phyloP scores from a whole-genome alignment of 2,329 filamentous ascomycete genomes.

The Paraconiothyrium sp. region DNA sequence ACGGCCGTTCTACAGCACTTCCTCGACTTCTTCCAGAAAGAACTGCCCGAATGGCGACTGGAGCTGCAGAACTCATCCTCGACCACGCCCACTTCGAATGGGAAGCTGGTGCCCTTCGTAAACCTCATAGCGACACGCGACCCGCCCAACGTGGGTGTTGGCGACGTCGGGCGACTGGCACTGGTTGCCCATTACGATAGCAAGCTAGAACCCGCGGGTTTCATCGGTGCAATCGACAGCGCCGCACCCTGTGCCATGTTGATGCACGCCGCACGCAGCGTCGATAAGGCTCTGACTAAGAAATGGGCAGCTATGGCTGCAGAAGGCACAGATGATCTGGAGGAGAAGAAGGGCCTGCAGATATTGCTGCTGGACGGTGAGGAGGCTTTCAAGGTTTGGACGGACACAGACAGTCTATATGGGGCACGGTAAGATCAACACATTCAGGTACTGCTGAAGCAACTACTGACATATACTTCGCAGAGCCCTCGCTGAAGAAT shows the following conservation, averaged over 20 bases:
- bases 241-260: conserved; percentile 95
- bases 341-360: conserved; percentile 84
- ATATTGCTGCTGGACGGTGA: conserved; percentile 92
- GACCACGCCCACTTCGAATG: conserved; percentile 79
- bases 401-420: conserved; percentile 84
- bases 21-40: conserved; percentile 78
- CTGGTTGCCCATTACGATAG: conserved; percentile 96
- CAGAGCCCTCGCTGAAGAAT: conserved; percentile 78
- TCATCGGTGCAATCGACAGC: conserved; percentile 93
- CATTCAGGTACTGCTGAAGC: not conserved
- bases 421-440: conserved; percentile 73
- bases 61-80: conserved; percentile 88
- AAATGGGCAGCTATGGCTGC: conserved; percentile 79
- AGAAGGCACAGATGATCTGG: conserved; percentile 61
- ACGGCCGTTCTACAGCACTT: conserved; percentile 83
- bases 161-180: conserved; percentile 83
- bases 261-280: conserved; percentile 81
- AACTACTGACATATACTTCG: not conserved
- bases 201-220: conserved; percentile 80
- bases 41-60: conserved; percentile 83
- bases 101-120: conserved; percentile 79
- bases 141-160: conserved; percentile 78
- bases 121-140: conserved; percentile 93
- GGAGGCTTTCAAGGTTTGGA: conserved; percentile 88
- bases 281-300: conserved; percentile 82